Evolutionary conservation across 192 early-diverging fungal genomes (phyloP).

Genomic region (Geranomyces michiganensis): DNA sequence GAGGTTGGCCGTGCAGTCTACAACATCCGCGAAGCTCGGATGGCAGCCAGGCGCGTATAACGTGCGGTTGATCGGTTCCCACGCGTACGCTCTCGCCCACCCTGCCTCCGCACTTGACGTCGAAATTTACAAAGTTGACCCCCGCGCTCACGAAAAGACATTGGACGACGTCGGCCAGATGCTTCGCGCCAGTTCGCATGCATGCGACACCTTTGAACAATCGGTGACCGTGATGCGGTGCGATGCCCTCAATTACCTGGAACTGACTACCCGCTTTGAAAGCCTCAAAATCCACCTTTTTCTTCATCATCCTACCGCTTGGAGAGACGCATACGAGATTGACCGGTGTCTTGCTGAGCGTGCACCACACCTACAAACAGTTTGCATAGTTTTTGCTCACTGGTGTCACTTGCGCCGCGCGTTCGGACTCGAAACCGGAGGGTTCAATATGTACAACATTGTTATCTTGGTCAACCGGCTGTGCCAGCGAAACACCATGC

Average conservation of each 20-base stretch:
- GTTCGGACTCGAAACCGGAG: neutral
- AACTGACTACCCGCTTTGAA: neutral
- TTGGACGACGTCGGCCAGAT: neutral
- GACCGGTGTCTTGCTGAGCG: neutral
- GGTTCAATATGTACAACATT: slow-evolving; percentile 11
- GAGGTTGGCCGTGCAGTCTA: too few relatives aligned
- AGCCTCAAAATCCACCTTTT: neutral
- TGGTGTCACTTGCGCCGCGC: neutral
- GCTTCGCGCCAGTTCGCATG: neutral
- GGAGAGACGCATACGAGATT: neutral
- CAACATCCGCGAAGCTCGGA: too few relatives aligned
- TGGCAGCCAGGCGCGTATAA: neutral
- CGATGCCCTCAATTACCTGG: neutral
- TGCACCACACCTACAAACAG: neutral
- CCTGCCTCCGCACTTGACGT: neutral
- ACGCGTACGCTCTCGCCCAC: neutral
- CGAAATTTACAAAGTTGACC: neutral
- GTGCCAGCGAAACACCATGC: too few relatives aligned
- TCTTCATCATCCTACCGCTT: neutral
- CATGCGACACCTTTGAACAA: neutral
- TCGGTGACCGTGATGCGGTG: neutral
- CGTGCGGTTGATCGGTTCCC: neutral
- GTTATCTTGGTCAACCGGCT: neutral
- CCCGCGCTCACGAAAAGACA: neutral
- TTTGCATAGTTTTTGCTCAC: neutral